Percentiles rank a stretch among this genome's conserved stretches.
These are phyloP conservation scores for Annulohypoxylon stygium DNA, from an alignment of 495 filamentous ascomycete genomes.

Conservation along the genomic window DNA sequence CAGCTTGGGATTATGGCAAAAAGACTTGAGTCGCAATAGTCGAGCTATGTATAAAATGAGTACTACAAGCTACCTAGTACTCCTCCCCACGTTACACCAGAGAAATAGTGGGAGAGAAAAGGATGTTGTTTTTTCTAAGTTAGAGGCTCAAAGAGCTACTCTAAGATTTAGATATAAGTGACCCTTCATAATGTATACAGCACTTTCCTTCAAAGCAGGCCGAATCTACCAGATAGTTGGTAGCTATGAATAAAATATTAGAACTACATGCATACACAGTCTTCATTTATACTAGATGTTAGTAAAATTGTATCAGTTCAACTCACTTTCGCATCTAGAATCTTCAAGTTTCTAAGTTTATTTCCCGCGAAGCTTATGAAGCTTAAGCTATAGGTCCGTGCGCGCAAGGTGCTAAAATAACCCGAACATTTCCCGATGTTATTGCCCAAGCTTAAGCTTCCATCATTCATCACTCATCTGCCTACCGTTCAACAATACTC, in stretches of 20 bases:
- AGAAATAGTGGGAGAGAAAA: too few relatives aligned
- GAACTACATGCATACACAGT: neutral
- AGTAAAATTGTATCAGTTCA: too few relatives aligned
- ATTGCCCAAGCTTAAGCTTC: constrained; percentile 19
- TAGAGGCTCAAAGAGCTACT: too few relatives aligned
- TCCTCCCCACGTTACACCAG: too few relatives aligned
- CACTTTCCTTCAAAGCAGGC: too few relatives aligned
- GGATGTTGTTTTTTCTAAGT: too few relatives aligned
- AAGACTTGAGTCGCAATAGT: neutral
- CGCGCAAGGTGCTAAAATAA: constrained; percentile 2
- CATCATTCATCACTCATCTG: constrained; percentile 6
- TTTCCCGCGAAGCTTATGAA: neutral
- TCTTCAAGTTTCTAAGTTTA: too few relatives aligned
- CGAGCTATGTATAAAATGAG: neutral
- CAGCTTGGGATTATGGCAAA: neutral
- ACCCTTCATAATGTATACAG: too few relatives aligned
- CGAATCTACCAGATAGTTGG: neutral
- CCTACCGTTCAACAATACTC: neutral
- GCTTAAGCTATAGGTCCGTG: neutral
- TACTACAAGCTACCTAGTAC: neutral
- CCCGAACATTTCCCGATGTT: constrained; percentile 38
- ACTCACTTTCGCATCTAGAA: too few relatives aligned
- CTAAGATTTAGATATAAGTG: too few relatives aligned
- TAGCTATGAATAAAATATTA: neutral
- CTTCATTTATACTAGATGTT: neutral